Percentiles rank a stretch among this genome's conserved stretches.
Evolutionary conservation across 2,329 filamentous ascomycete species (phyloP).

Genomic region (Domatiomyces catenatus): DNA sequence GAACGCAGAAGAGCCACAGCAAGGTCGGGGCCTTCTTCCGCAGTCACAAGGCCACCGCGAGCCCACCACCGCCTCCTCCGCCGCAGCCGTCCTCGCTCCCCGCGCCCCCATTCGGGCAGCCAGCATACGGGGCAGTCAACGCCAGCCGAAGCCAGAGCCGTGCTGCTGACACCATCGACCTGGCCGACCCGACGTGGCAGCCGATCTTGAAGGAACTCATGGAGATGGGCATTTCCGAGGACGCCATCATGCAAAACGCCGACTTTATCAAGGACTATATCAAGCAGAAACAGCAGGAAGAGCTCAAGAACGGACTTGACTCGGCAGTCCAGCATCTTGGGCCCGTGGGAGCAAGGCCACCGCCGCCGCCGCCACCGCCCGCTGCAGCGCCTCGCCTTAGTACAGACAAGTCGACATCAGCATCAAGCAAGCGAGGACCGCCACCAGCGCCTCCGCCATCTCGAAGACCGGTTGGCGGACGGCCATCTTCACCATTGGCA

Average conservation of each 20-base stretch:
- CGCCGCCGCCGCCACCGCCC: slow-evolving; percentile 41
- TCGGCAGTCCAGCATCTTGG: slow-evolving; percentile 19
- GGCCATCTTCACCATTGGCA: slow-evolving; percentile 26
- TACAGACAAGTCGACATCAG: slow-evolving; percentile 46
- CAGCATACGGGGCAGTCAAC: slow-evolving; percentile 10
- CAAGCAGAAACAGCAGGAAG: slow-evolving; percentile 44
- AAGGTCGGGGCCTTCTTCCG: slow-evolving; percentile 37
- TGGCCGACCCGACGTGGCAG: slow-evolving; percentile 47
- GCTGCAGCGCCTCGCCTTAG: slow-evolving; percentile 36
- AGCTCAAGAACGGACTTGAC: slow-evolving; percentile 24
- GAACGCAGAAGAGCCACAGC: slow-evolving; percentile 30
- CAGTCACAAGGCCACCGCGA: slow-evolving; percentile 35
- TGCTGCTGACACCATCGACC: slow-evolving; percentile 32
- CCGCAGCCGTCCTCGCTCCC: slow-evolving; percentile 16
- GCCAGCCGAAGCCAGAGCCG: slow-evolving; percentile 18
- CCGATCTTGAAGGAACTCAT: slow-evolving; percentile 45
- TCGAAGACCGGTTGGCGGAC: slow-evolving; percentile 29
- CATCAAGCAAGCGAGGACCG: slow-evolving; percentile 38
- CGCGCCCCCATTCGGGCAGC: slow-evolving; percentile 7
- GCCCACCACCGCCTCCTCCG: slow-evolving; percentile 15
- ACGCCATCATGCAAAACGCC: slow-evolving; percentile 51
- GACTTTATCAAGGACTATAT: slow-evolving; percentile 56
- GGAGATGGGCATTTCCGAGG: slow-evolving; percentile 52
- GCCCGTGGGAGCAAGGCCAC: slow-evolving; percentile 26
- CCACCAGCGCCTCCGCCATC: slow-evolving; percentile 45